These are phyloP conservation scores for Leccinum variicolor DNA, from an alignment of 768 basidiomycete species.

Conservation along the genomic window DNA sequence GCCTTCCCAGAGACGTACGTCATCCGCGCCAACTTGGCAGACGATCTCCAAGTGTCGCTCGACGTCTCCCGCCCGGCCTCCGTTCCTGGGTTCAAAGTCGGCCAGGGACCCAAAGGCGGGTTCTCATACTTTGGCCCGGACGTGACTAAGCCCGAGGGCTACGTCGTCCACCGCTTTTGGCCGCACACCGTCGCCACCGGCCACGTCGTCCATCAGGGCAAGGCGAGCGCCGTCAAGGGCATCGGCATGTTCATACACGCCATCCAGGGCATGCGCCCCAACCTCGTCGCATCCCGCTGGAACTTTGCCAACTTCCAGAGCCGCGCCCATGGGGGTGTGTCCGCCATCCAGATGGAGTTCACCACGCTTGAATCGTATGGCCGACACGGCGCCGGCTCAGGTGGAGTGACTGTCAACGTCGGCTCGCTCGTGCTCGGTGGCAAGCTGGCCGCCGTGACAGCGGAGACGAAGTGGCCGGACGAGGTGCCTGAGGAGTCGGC, in stretches of 20 bases:
- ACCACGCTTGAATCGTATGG: conserved; percentile 81
- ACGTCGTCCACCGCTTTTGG: conserved; percentile 91
- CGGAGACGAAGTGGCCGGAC: conserved; percentile 74
- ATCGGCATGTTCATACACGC: conserved; percentile 90
- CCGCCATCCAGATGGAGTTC: conserved; percentile 95
- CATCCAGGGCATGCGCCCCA: conserved; percentile 97
- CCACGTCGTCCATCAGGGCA: conserved; percentile 62
- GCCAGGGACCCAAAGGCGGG: conserved; percentile 84
- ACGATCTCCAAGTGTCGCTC: conserved; percentile 78
- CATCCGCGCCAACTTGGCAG: conserved; percentile 73
- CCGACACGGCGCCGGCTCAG: conserved; percentile 73
- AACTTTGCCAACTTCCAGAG: conserved; percentile 95
- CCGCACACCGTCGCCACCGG: conserved; percentile 65
- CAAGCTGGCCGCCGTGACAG: conserved; percentile 73
- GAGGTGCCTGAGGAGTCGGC: conserved; percentile 49
- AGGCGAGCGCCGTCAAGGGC: conserved; percentile 54
- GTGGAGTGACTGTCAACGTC: conserved; percentile 80
- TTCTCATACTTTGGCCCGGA: conserved; percentile 84
- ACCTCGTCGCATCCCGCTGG: conserved; percentile 90
- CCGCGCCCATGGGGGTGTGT: conserved; percentile 63
- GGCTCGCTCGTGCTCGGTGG: conserved; percentile 81
- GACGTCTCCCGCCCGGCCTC: conserved; percentile 64
- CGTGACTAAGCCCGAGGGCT: conserved; percentile 67
- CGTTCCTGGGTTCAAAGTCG: conserved; percentile 89
- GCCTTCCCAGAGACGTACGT: conserved; percentile 75